Evolutionary conservation across 108 stramenopile genomes (phyloP).

Genomic region (Cylindrotheca closterium): DNA sequence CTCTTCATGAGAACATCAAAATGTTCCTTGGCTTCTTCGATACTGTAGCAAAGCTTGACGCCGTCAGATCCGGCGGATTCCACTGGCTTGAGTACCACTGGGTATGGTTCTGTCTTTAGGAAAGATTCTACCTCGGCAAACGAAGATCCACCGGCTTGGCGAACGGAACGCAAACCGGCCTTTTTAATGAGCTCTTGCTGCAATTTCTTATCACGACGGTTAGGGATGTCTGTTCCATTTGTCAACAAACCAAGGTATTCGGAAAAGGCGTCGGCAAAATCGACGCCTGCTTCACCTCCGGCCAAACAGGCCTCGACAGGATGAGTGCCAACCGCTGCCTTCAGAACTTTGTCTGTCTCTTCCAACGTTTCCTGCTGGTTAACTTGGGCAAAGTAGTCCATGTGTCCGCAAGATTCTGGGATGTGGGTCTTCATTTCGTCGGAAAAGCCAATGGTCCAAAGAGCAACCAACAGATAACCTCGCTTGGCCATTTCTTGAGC

Average conservation of each 20-base stretch:
- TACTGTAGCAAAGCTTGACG: slow-evolving; percentile 46
- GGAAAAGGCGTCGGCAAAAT: slow-evolving; percentile 67
- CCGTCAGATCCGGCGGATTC: slow-evolving; percentile 86
- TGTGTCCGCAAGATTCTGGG: slow-evolving; percentile 48
- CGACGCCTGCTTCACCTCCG: slow-evolving; percentile 84
- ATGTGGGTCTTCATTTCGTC: slow-evolving; percentile 80
- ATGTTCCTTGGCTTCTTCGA: slow-evolving; percentile 53
- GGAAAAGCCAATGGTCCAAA: slow-evolving; percentile 69
- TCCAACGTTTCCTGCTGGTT: slow-evolving; percentile 37
- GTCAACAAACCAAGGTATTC: slow-evolving; percentile 55
- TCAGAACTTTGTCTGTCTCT: slow-evolving; percentile 37
- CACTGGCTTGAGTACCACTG: slow-evolving; percentile 92
- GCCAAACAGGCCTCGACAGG: slow-evolving; percentile 59
- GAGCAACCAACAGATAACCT: slow-evolving; percentile 67
- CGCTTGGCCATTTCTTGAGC: slow-evolving; percentile 77
- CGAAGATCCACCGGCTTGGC: slow-evolving; percentile 64
- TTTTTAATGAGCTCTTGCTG: slow-evolving; percentile 77
- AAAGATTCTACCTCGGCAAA: slow-evolving; percentile 74
- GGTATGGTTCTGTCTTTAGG: slow-evolving; percentile 54
- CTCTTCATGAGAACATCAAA: slow-evolving; percentile 43
- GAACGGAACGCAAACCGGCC: slow-evolving; percentile 72
- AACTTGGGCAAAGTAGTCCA: slow-evolving; percentile 62
- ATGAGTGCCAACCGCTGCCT: slow-evolving; percentile 22
- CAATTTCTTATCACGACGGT: slow-evolving; percentile 76
- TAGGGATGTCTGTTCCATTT: slow-evolving; percentile 60